Conservation (phyloP, 345 rosid genomes). For the Punica granatum region DNA sequence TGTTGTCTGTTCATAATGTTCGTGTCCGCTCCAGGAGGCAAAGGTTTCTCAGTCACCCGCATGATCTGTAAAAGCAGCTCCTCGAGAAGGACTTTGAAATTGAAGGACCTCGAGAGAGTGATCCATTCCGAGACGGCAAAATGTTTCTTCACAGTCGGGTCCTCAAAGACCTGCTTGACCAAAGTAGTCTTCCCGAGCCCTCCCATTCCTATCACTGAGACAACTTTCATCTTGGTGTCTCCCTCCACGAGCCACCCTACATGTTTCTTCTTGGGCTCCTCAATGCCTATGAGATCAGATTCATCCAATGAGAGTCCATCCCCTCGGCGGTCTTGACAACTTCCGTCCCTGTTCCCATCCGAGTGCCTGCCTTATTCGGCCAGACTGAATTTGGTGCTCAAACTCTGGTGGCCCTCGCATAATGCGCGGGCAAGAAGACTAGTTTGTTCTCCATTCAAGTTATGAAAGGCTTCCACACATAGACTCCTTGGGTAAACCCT, state of each 20-base stretch:
- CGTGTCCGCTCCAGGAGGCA: slow-evolving; percentile 19
- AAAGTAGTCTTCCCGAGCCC: slow-evolving; percentile 37
- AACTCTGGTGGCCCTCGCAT: slow-evolving; percentile 15
- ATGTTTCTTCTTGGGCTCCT: slow-evolving; percentile 20
- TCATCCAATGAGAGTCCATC: slow-evolving; percentile 27
- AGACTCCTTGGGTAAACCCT: too few relatives aligned
- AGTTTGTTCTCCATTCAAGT: too few relatives aligned
- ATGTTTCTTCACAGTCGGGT: slow-evolving; percentile 12
- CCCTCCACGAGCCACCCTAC: slow-evolving; percentile 13
- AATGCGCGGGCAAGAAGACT: too few relatives aligned
- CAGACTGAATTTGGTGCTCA: slow-evolving; percentile 7
- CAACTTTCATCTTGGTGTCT: slow-evolving; percentile 1
- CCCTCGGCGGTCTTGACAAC: slow-evolving; percentile 14
- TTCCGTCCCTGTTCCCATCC: not conserved
- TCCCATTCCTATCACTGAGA: slow-evolving; percentile 31
- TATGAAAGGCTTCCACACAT: too few relatives aligned
- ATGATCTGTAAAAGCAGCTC: slow-evolving; percentile 20
- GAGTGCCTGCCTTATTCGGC: slow-evolving; percentile 8
- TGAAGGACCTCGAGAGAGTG: slow-evolving; percentile 18
- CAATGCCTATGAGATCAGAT: slow-evolving; percentile 28
- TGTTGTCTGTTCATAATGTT: slow-evolving; percentile 13
- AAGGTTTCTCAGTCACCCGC: slow-evolving; percentile 13
- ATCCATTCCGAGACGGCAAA: slow-evolving; percentile 25
- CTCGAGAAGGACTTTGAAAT: slow-evolving; percentile 16
- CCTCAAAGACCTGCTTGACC: slow-evolving; percentile 32